phyloP scores from a whole-genome alignment of 768 basidiomycete species.

The Lentinula aciculospora region DNA sequence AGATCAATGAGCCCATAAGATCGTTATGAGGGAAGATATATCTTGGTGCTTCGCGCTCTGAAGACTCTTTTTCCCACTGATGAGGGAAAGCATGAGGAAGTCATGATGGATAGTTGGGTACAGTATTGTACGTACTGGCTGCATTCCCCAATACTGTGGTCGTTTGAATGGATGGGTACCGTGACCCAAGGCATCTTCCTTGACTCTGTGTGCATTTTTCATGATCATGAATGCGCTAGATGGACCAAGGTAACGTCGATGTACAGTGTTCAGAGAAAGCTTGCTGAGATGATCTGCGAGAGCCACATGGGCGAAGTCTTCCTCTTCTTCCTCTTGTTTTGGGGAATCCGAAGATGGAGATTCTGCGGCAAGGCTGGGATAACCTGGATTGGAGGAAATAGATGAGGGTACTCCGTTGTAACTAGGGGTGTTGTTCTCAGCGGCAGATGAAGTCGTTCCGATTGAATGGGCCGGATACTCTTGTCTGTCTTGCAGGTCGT shows the following conservation, averaged over 20 bases:
- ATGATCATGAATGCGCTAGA: constrained; percentile 10
- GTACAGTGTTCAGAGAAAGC: constrained; percentile 21
- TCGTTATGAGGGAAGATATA: constrained; percentile 29
- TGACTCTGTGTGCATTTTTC: constrained; percentile 6
- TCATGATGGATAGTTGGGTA: too few species aligned
- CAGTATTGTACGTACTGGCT: constrained; percentile 1
- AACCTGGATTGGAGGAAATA: not conserved
- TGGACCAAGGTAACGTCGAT: constrained; percentile 2
- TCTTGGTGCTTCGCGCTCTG: not conserved
- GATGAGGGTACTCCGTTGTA: not conserved
- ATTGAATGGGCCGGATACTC: not conserved
- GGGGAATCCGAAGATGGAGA: constrained; percentile 7
- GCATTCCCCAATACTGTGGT: constrained; percentile 8
- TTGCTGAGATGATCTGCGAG: constrained; percentile 25
- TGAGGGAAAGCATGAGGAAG: not conserved
- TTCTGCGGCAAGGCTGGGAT: constrained; percentile 6
- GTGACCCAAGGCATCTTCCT: not conserved
- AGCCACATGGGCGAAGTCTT: constrained; percentile 26
- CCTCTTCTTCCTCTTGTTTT: constrained; percentile 18
- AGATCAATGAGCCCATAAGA: constrained; percentile 34
- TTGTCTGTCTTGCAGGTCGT: not conserved
- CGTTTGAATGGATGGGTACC: not conserved
- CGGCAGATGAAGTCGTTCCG: not conserved
- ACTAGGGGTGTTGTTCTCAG: not conserved
- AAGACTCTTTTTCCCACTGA: constrained; percentile 10